Percentiles rank a stretch among this genome's conserved stretches.
Conservation (phyloP, 495 filamentous ascomycete genomes). For the Acidomyces sp. region DNA sequence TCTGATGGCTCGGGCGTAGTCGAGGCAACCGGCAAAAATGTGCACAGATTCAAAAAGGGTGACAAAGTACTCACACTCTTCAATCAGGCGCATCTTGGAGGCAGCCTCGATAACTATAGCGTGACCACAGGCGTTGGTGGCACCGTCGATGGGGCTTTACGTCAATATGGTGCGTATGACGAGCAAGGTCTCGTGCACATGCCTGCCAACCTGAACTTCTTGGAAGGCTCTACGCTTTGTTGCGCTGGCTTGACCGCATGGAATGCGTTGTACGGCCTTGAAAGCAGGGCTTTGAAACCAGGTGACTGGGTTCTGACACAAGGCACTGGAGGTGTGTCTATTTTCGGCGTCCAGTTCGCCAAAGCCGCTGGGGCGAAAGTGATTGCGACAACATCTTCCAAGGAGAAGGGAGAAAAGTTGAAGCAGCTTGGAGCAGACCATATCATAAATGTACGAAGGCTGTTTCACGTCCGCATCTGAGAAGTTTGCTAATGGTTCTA, state of each 20-base stretch:
- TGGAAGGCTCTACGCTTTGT: slow-evolving; percentile 53
- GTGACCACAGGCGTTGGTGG: slow-evolving; percentile 53
- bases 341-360: slow-evolving; percentile 70
- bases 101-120: slow-evolving; percentile 35
- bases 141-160: slow-evolving; percentile 53
- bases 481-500: too few relatives aligned
- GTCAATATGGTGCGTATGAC: slow-evolving; percentile 58
- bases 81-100: slow-evolving; percentile 62
- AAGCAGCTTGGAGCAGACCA: slow-evolving; percentile 66
- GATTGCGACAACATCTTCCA: slow-evolving; percentile 66
- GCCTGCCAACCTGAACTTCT: slow-evolving; percentile 46
- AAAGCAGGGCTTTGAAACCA: slow-evolving; percentile 42
- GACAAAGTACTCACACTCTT: slow-evolving; percentile 65
- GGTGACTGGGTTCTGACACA: slow-evolving; percentile 64
- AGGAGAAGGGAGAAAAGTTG: slow-evolving; percentile 49
- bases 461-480: too few relatives aligned
- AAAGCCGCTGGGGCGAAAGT: slow-evolving; percentile 70
- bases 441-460: slow-evolving; percentile 64
- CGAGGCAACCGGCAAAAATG: slow-evolving; percentile 51
- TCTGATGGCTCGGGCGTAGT: slow-evolving; percentile 75
- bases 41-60: slow-evolving; percentile 54
- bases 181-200: slow-evolving; percentile 55
- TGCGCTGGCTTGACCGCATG: slow-evolving; percentile 71
- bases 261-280: slow-evolving; percentile 67
- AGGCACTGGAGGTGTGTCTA: slow-evolving; percentile 69